phyloP scores from a whole-genome alignment of 164 flowering plant species.

The Vitis rupestris region DNA sequence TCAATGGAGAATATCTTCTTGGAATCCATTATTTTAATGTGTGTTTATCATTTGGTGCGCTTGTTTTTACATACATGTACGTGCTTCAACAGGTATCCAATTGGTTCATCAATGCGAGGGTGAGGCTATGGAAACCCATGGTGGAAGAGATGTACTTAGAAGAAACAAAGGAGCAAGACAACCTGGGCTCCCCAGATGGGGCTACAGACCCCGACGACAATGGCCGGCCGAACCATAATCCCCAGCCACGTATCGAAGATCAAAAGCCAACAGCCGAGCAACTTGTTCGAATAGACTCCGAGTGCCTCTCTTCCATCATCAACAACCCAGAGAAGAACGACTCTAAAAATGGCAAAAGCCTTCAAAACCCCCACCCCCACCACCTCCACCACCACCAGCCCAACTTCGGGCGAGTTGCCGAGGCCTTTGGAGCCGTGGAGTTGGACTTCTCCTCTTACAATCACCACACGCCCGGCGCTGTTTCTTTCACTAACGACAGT shows the following conservation, averaged over 20 bases:
- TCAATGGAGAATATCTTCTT: slow-evolving; percentile 17
- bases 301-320: slow-evolving; percentile 73
- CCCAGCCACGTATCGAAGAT: slow-evolving; percentile 28
- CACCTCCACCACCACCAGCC: slow-evolving; percentile 23
- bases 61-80: slow-evolving; percentile 4
- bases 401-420: slow-evolving; percentile 31
- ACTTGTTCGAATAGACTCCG: slow-evolving; percentile 61
- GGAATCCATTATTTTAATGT: slow-evolving; percentile 2
- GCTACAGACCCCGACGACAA: slow-evolving; percentile 17
- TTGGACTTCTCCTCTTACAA: slow-evolving; percentile 70
- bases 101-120: slow-evolving; percentile 98
- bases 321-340: slow-evolving; percentile 40
- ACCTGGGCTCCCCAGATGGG: slow-evolving; percentile 37
- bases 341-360: slow-evolving; percentile 8
- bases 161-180: slow-evolving; percentile 72
- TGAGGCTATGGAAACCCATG: slow-evolving; percentile 98
- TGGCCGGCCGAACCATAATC: slow-evolving; percentile 25
- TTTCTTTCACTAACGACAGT: slow-evolving; percentile 20
- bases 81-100: slow-evolving; percentile 69
- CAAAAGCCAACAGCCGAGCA: slow-evolving; percentile 63
- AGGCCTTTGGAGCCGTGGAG: slow-evolving; percentile 42
- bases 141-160: slow-evolving; percentile 95
- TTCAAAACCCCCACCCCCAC: slow-evolving; percentile 22
- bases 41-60: not conserved
- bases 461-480: slow-evolving; percentile 23